These are phyloP conservation scores for Blumeria hordei DNA, from an alignment of 2,329 filamentous ascomycete genomes.

Conservation along the genomic window DNA sequence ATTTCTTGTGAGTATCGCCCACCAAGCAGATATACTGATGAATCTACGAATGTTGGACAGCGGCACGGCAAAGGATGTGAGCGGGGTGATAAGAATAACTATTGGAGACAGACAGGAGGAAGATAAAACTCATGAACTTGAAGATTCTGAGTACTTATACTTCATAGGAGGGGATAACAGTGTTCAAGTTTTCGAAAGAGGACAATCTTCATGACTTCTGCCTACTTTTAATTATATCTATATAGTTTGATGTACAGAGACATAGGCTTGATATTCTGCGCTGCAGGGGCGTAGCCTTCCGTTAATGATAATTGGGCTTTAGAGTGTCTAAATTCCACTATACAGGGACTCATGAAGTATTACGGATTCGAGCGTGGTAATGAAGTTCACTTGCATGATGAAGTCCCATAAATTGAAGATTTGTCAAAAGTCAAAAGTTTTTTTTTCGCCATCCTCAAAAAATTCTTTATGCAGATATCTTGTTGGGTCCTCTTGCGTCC, in stretches of 20 bases:
- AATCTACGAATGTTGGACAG: slow-evolving; percentile 59
- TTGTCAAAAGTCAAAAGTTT: too few relatives aligned
- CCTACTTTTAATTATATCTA: too few relatives aligned
- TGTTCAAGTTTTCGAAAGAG: slow-evolving; percentile 66
- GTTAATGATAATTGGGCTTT: too few relatives aligned
- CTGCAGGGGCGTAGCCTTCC: too few relatives aligned
- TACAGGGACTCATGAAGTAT: too few relatives aligned
- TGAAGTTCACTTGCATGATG: too few relatives aligned
- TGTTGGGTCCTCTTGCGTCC: slow-evolving; percentile 43
- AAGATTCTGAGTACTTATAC: slow-evolving; percentile 56
- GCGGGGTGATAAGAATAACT: slow-evolving; percentile 61
- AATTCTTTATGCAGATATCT: slow-evolving; percentile 7
- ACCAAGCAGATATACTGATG: slow-evolving; percentile 47
- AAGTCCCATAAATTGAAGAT: too few relatives aligned
- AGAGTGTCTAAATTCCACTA: too few relatives aligned
- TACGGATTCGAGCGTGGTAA: too few relatives aligned
- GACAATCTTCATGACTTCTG: slow-evolving; percentile 22
- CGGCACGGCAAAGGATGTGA: slow-evolving; percentile 73
- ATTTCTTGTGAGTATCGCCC: slow-evolving; percentile 48
- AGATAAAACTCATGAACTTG: slow-evolving; percentile 14
- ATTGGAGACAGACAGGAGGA: slow-evolving; percentile 21
- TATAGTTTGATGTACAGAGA: too few relatives aligned
- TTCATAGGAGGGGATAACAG: slow-evolving; percentile 55
- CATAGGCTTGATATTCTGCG: too few relatives aligned
- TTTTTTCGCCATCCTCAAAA: background rate